Evolutionary conservation across 495 filamentous ascomycete species (phyloP), one percentile per base, ranked within the genome.

Genomic region (Lineolata rhizophorae): DNA sequence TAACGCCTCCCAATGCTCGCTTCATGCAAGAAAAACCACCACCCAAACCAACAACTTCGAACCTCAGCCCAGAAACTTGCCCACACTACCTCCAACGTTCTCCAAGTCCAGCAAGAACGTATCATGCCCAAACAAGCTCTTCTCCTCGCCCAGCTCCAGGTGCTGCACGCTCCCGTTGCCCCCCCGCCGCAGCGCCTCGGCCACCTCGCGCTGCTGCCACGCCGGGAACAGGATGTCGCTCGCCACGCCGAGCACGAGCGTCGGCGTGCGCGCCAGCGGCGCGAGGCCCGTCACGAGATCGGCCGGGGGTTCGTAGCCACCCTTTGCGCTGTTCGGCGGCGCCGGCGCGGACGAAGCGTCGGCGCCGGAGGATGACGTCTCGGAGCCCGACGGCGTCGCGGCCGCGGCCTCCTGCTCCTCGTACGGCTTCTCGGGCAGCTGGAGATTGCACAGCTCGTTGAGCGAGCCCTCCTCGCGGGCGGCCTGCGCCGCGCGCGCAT

Each of bases 201-300:
- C 90, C 39, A 95, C 72, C 53, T 99, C 87, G 22, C 79, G 67
- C 57, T 99, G 87, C 54, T 99, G 87, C 85, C 87, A 99, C 1
- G 90, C 81, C 1, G 87, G 87, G 57, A 99, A 99, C 22, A 99
- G 56, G 35, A 92, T 95, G 48, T 99, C 87, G 45, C 81, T 93
- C 1, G 80, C 80, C 6, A 95, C 87, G 13, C 87, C 87, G 59
- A 99, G 71, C 2, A 99, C 76, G 25, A 99, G 58, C 2, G 76
- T 72, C 0, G 77, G 72, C 40, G 80, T 82, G 39, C 78, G 54
- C 34, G 70, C 67, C 32, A 94, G 53, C 1, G 70, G 56, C 3
- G 62, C 48, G 19, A 99, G 55, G 3, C 87, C 90, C 2, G 54
- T 53, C 2, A 99, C 63, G 0, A 99, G 60, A 54, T 95, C 90